Evolutionary conservation across 2,329 filamentous ascomycete species (phyloP).

Genomic region (Cercospora beticola): DNA sequence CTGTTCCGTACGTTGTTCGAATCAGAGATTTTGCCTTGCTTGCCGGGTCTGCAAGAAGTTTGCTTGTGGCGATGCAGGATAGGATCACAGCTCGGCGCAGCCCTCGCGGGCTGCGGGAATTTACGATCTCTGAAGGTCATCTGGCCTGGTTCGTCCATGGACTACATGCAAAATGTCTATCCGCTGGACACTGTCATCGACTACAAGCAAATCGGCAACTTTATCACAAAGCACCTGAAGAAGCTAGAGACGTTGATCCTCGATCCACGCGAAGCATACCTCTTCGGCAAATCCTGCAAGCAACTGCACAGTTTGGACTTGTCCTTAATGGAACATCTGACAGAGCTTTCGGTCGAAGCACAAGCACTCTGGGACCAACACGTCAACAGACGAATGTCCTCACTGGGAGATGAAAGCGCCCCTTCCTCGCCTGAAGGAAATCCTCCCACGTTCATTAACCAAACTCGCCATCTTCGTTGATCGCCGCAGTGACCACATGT

Average conservation of each 20-base stretch:
- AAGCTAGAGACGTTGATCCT: background rate
- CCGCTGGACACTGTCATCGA: background rate
- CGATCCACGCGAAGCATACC: background rate
- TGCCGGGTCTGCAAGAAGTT: background rate
- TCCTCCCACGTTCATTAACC: background rate
- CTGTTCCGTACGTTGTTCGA: background rate
- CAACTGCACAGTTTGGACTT: background rate
- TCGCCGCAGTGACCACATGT: background rate
- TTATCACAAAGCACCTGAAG: background rate
- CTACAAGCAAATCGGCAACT: background rate
- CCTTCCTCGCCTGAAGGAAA: background rate
- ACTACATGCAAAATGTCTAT: background rate
- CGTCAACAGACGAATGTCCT: background rate
- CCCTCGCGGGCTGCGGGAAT: background rate
- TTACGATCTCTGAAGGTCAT: background rate
- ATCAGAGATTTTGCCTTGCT: no score
- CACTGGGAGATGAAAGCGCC: background rate
- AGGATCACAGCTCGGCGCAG: no score
- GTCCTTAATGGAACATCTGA: background rate
- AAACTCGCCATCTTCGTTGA: background rate
- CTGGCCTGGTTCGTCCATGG: background rate
- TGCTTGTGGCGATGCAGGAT: background rate
- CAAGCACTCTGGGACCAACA: background rate
- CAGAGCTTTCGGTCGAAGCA: background rate
- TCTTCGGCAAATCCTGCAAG: background rate